Conservation (phyloP, 2,329 filamentous ascomycete species). For the Fragosphaeria purpurea region DNA sequence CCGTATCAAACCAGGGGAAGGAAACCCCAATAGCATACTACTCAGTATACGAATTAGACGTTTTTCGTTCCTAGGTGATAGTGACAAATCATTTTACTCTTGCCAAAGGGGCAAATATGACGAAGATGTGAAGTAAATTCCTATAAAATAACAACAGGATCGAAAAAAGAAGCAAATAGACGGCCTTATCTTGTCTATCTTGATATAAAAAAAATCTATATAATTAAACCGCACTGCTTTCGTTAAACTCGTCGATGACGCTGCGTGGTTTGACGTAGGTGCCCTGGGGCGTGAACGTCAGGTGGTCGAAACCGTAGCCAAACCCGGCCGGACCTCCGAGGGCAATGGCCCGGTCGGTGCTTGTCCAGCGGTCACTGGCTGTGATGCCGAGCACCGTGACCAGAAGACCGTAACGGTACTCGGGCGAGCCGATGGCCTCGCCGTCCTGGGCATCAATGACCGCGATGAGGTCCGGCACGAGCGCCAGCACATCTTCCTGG, state of each 20-base stretch:
- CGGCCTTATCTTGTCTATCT: no score
- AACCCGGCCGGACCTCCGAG: conserved; percentile 41
- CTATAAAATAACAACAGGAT: no score
- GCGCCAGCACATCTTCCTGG: conserved; percentile 31
- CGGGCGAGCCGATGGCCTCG: conserved; percentile 45
- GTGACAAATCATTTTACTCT: no score
- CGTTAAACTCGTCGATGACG: conserved; percentile 40
- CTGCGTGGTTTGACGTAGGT: conserved; percentile 38
- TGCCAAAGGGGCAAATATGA: no score
- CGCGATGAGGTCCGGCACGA: conserved; percentile 47
- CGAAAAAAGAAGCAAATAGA: no score
- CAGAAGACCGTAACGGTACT: conserved; percentile 44
- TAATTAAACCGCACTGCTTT: no score
- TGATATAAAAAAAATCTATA: no score
- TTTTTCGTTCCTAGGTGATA: no score
- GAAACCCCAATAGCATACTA: no score
- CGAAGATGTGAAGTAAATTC: no score
- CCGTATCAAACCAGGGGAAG: no score
- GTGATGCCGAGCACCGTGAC: conserved; percentile 39
- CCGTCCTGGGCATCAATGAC: conserved; percentile 47
- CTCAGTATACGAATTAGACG: no score
- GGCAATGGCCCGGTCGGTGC: conserved; percentile 34
- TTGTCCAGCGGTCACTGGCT: conserved; percentile 35
- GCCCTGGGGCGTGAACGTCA: conserved; percentile 38
- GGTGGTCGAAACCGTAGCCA: conserved; percentile 29